These are phyloP conservation scores for Umbellularia californica DNA, from an alignment of 164 flowering plant genomes.

Conservation along the genomic window DNA sequence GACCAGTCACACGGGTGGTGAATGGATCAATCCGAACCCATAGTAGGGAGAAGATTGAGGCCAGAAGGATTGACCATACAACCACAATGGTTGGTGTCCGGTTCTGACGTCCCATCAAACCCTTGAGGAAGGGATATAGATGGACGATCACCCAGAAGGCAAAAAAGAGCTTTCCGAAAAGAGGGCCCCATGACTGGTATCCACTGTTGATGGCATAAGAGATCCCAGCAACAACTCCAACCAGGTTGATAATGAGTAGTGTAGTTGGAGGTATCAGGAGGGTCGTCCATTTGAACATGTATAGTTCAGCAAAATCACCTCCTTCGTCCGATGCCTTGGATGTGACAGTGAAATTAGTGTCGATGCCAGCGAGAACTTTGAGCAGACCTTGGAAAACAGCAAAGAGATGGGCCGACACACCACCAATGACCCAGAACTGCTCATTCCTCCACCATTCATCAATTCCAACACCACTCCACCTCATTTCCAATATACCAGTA, in stretches of 20 bases:
- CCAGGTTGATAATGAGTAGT: constrained; percentile 13
- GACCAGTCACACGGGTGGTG: constrained; percentile 57
- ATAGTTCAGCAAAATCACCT: constrained; percentile 70
- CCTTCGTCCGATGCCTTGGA: constrained; percentile 45
- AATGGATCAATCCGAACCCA: constrained; percentile 82
- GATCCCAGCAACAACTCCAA: constrained; percentile 15
- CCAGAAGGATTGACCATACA: constrained; percentile 76
- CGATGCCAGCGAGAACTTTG: constrained; percentile 74
- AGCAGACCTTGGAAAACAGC: constrained; percentile 77
- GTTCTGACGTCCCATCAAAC: constrained; percentile 81
- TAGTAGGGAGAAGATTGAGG: constrained; percentile 68
- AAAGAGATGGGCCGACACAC: constrained; percentile 38
- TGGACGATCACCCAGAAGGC: constrained; percentile 60
- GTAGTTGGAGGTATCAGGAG: constrained; percentile 71
- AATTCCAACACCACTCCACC: constrained; percentile 88
- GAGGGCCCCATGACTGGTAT: constrained; percentile 18
- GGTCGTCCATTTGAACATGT: constrained; percentile 83
- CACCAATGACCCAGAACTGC: constrained; percentile 20
- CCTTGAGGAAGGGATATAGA: constrained; percentile 76
- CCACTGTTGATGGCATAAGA: constrained; percentile 18
- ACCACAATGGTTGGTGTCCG: constrained; percentile 76
- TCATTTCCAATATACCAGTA: constrained; percentile 80
- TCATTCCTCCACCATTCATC: constrained; percentile 38
- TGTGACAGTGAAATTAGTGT: constrained; percentile 75
- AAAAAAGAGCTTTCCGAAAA: constrained; percentile 15